A percentile compares a stretch with the other conserved stretches of the same genome.
phyloP scores from a whole-genome alignment of 2,329 filamentous ascomycete genomes.

The Phialocephala subalpina region DNA sequence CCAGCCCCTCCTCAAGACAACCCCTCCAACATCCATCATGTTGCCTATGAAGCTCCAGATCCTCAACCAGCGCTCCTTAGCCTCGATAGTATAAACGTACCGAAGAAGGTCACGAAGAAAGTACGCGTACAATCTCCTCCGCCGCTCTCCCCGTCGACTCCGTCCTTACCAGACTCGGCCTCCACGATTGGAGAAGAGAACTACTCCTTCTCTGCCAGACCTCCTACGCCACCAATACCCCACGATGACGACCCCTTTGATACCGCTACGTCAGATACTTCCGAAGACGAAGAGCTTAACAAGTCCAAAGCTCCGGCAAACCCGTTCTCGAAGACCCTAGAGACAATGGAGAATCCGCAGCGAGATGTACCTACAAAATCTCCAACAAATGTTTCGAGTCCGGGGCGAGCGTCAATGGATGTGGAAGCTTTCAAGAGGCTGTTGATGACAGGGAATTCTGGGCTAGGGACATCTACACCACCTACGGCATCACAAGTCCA shows the following conservation, averaged over 20 bases:
- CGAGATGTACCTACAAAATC: conserved; percentile 28
- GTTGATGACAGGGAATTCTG: conserved; percentile 75
- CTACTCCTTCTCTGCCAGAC: conserved; percentile 30
- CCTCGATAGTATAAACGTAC: conserved; percentile 18
- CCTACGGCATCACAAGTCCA: conserved; percentile 40
- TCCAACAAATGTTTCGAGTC: conserved; percentile 36
- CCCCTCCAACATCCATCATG: conserved; percentile 30
- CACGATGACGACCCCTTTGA: conserved; percentile 45
- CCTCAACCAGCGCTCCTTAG: conserved; percentile 21
- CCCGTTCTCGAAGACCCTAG: conserved; percentile 64
- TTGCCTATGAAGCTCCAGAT: conserved; percentile 30
- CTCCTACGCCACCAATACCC: conserved; percentile 41
- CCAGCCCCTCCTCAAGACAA: conserved; percentile 18
- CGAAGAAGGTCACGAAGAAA: conserved; percentile 58
- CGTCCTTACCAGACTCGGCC: conserved; percentile 58
- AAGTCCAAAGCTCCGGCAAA: conserved; percentile 51
- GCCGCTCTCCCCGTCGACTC: conserved; percentile 54
- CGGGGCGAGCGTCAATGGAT: conserved; percentile 63
- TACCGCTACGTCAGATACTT: conserved; percentile 42
- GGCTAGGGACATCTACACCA: conserved; percentile 42
- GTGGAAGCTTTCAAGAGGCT: conserved; percentile 81
- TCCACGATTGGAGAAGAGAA: conserved; percentile 42
- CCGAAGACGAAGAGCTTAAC: conserved; percentile 37
- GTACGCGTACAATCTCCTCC: conserved; percentile 73
- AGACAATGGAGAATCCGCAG: conserved; percentile 55